Base-by-base conservation (phyloP, 2,329 filamentous ascomycete genomes). In the Apiospora aurea region DNA sequence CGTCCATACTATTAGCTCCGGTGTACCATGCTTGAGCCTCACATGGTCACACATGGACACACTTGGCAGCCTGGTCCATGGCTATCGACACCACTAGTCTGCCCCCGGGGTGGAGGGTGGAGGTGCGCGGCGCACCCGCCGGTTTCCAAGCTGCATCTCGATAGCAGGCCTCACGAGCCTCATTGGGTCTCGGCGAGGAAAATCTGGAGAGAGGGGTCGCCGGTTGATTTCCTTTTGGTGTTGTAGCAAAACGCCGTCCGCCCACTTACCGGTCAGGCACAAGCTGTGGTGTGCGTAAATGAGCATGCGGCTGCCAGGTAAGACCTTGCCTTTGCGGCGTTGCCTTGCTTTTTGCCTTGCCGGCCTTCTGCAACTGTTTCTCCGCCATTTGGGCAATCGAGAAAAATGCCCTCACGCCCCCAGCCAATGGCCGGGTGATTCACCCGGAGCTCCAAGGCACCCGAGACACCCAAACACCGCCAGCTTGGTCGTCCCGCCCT, bases 101-200 rank as follows among this genome's bases (percentile, higher is more conserved):
- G 6, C 16, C 16, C 16, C 16, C 16, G 53, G 53, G 41, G 41
- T 43, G 41, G 41, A 43, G 18, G 16, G 34, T 8, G 34, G 5
- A 8, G 24, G 51, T 29, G 26, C 26, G 51, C 18, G 29, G 29
- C 49, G 34, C 57, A n/a, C 34, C 34, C 41, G 34, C 57, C 57
- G 57, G 57, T 64, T 64, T 64, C 57, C 18, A 64, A 41, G 57
- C 57, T 64, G 57, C 57, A 64, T 64, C 57, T 41, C 57, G 29
- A 38, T 34, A 61, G 16, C 1, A 18, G 53, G 26, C 53, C 53
- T 38, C 18, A 38, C 53, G 53, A 61, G 53, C 53, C 53, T 61
- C 53, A 61, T 61, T 61, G 53, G 53, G 53, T n/a, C 29, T 61
- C 53, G 11, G 53, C 13, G 18, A 64, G 21, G 29, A 29, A 64